These are phyloP conservation scores for Escallonia herrerae DNA, from an alignment of 129 eudicot species.

Conservation along the genomic window DNA sequence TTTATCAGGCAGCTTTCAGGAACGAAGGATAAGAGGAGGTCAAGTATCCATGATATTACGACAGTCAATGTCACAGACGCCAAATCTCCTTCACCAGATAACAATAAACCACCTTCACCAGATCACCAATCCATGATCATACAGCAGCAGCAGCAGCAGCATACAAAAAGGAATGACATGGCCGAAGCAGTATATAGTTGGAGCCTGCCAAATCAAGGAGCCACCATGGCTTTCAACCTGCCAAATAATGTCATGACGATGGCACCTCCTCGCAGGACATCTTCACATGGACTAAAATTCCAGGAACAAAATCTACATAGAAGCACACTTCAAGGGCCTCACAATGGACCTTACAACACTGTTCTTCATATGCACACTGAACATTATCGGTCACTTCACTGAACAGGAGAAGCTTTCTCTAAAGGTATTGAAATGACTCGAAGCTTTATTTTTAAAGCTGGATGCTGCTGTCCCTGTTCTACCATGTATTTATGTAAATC, in stretches of 20 bases:
- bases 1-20: conserved; percentile 76
- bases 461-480: neutral
- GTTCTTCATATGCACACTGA: conserved; percentile 26
- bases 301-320: conserved; percentile 6
- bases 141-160: conserved; percentile 23
- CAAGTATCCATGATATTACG: conserved; percentile 90
- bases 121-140: conserved; percentile 15
- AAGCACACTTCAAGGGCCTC: conserved; percentile 13
- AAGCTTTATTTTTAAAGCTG: neutral
- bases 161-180: conserved; percentile 17
- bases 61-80: conserved; percentile 50
- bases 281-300: conserved; percentile 23
- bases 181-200: conserved; percentile 29
- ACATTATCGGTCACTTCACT: neutral
- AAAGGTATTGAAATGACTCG: neutral
- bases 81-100: conserved; percentile 31
- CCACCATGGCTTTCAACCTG: conserved; percentile 30
- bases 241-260: conserved; percentile 26
- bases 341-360: conserved; percentile 38
- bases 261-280: conserved; percentile 28
- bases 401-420: neutral
- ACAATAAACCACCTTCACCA: conserved; percentile 11
- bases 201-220: conserved; percentile 26
- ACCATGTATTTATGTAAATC: neutral
- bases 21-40: conserved; percentile 73